A percentile compares a stretch with the other conserved stretches of the same genome.
Evolutionary conservation across 768 basidiomycete species (phyloP).

Genomic region (Macrolepiota fuliginosa): DNA sequence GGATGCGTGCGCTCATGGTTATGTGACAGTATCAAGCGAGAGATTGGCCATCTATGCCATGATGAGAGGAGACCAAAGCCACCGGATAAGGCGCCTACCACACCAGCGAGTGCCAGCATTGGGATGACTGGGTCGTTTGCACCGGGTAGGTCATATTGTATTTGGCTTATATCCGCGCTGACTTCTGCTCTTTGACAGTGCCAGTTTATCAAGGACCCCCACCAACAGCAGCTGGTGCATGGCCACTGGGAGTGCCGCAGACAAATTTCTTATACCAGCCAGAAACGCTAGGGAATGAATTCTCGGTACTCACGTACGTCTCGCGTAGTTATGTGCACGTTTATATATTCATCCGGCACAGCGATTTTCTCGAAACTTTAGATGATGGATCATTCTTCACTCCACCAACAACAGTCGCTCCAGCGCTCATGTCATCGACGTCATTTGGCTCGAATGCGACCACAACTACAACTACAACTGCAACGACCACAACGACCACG

Average conservation of each 20-base stretch:
- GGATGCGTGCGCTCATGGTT: slow-evolving; percentile 13
- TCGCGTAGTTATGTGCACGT: neutral
- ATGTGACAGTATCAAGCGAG: slow-evolving; percentile 79
- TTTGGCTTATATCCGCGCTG: neutral
- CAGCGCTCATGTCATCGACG: slow-evolving; percentile 46
- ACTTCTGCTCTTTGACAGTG: slow-evolving; percentile 23
- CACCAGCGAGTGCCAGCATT: slow-evolving; percentile 17
- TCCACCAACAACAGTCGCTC: slow-evolving; percentile 49
- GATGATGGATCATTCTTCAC: slow-evolving; percentile 83
- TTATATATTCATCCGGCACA: slow-evolving; percentile 25
- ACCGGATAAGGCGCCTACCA: slow-evolving; percentile 39
- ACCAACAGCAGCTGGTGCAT: slow-evolving; percentile 38
- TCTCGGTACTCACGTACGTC: slow-evolving; percentile 74
- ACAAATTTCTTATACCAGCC: slow-evolving; percentile 65
- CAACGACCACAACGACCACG: slow-evolving; percentile 9
- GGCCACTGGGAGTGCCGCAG: slow-evolving; percentile 49
- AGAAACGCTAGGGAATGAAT: slow-evolving; percentile 78
- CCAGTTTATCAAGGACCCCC: slow-evolving; percentile 34
- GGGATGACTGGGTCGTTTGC: slow-evolving; percentile 41
- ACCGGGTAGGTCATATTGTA: slow-evolving; percentile 34
- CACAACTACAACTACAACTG: slow-evolving; percentile 12
- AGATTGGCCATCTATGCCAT: slow-evolving; percentile 92
- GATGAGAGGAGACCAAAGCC: slow-evolving; percentile 72
- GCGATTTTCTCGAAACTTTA: slow-evolving; percentile 86
- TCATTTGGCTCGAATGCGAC: slow-evolving; percentile 22